Evolutionary conservation across 1,284 basidiomycete genomes (phyloP), one percentile per base, ranked within the genome.

Genomic region (Meira nashicola): DNA sequence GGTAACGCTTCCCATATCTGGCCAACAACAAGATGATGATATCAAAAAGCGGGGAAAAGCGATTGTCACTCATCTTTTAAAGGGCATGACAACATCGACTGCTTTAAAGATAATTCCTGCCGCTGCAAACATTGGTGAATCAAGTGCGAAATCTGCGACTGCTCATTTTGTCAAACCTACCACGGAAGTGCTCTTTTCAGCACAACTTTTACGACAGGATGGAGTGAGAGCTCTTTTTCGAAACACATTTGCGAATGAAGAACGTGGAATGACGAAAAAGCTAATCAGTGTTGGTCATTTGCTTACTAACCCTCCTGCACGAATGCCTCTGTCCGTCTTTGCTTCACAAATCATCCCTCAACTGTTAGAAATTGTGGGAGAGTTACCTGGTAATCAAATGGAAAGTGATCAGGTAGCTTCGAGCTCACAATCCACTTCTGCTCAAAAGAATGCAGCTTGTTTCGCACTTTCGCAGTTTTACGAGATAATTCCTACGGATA

Each of bases 141-240:
- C 46, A 49, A 21, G 10, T 2, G 10, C 39, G 4, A 43, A 49
- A 21, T 12, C 38, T 11, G 47, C 47, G 19, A 46, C 49, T 21
- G 66, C 70, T 14, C 46, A 55, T 37, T 72, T 71, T 39, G 64
- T 73, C 57, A 63, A 60, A 37, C 12, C 65, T 3, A 40, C 60
- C 11, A 65, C 68, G 0, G 62, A 61, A n/a, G 64, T 70, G 11
- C 59, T 78, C 39, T 57, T 70, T 6, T 65, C 68, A 7, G 65
- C 66, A 14, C 76, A 77, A 56, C 67, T 78, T 1, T 55, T 76
- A 8, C 54, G 76, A 5, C 63, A 69, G 1, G 71, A 74, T n/a
- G 76, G 74, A 11, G 71, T 76, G 1, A 38, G 25, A 15, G 52
- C 53, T 4, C 44, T 63, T 28, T 15, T 56, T n/a, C 61, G 15